Evolutionary conservation across 2,329 filamentous ascomycete genomes (phyloP).

Genomic region (Pseudopyrenochaeta lycopersici): DNA sequence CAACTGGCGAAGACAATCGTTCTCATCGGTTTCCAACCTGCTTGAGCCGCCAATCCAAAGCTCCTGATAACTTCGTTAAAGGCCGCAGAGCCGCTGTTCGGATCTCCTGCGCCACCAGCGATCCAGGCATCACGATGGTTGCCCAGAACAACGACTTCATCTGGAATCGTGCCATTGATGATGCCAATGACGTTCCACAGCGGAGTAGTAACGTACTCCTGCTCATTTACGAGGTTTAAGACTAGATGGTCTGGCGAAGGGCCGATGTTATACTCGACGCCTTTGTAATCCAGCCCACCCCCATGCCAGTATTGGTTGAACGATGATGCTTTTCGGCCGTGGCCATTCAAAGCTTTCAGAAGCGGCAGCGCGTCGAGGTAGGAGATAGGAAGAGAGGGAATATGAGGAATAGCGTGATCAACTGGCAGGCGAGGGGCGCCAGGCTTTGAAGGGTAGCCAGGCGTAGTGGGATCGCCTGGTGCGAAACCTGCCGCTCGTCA

Average conservation of each 20-base stretch:
- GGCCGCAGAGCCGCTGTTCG: slow-evolving; percentile 82
- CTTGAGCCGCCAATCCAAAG: slow-evolving; percentile 74
- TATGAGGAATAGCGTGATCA: slow-evolving; percentile 76
- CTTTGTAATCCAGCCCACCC: slow-evolving; percentile 78
- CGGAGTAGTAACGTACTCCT: slow-evolving; percentile 60
- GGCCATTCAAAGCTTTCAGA: slow-evolving; percentile 87
- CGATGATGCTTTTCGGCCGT: slow-evolving; percentile 79
- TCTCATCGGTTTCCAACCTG: slow-evolving; percentile 83
- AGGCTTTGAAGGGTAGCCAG: slow-evolving; percentile 91
- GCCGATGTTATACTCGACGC: slow-evolving; percentile 84
- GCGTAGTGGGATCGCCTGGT: slow-evolving; percentile 84
- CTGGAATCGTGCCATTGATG: slow-evolving; percentile 84
- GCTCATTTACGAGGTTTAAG: slow-evolving; percentile 59
- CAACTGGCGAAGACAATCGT: slow-evolving; percentile 87
- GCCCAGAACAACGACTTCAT: slow-evolving; percentile 90
- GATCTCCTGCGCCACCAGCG: slow-evolving; percentile 82
- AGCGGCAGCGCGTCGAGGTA: slow-evolving; percentile 87
- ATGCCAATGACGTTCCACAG: slow-evolving; percentile 83
- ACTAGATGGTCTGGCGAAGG: slow-evolving; percentile 76
- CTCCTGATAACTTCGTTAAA: slow-evolving; percentile 81
- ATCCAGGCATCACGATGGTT: slow-evolving; percentile 94
- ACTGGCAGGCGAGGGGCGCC: slow-evolving; percentile 80
- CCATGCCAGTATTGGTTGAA: slow-evolving; percentile 78
- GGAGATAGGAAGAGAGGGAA: slow-evolving; percentile 91
- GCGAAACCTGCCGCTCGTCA: slow-evolving; percentile 58